Percentiles rank a stretch among this genome's conserved stretches.
These are phyloP conservation scores for Paraphoma chrysanthemicola DNA, from an alignment of 2,329 filamentous ascomycete genomes.

Conservation along the genomic window DNA sequence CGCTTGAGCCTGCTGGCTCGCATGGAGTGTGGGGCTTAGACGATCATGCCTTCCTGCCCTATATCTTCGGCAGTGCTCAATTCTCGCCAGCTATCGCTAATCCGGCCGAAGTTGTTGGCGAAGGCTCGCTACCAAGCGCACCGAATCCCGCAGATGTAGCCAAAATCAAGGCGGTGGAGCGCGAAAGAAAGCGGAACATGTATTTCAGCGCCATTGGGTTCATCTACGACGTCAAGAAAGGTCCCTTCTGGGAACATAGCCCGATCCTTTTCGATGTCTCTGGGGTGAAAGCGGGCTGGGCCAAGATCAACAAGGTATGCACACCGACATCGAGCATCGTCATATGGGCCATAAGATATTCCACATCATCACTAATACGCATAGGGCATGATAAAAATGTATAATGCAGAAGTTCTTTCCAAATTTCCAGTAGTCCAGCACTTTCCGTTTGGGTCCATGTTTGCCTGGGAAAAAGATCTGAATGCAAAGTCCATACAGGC, in stretches of 20 bases:
- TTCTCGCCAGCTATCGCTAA: slow-evolving; percentile 74
- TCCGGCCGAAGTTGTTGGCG: slow-evolving; percentile 67
- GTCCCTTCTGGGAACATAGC: slow-evolving; percentile 93
- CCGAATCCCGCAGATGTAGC: slow-evolving; percentile 74
- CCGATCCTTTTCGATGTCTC: slow-evolving; percentile 94
- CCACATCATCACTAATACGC: slow-evolving; percentile 7
- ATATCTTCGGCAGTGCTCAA: slow-evolving; percentile 94
- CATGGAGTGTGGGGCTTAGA: slow-evolving; percentile 99
- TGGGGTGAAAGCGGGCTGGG: slow-evolving; percentile 88
- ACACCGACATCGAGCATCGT: not conserved
- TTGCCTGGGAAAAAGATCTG: slow-evolving; percentile 56
- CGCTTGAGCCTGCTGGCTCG: slow-evolving; percentile 90
- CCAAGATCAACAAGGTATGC: slow-evolving; percentile 80
- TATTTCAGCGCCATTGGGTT: slow-evolving; percentile 97
- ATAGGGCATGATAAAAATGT: slow-evolving; percentile 99
- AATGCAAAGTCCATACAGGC: slow-evolving; percentile 40
- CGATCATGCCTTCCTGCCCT: slow-evolving; percentile 92
- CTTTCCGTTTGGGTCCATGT: slow-evolving; percentile 64
- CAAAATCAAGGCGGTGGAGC: slow-evolving; percentile 49
- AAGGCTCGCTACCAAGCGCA: slow-evolving; percentile 74
- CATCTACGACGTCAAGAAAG: slow-evolving; percentile 95
- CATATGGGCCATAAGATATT: not conserved
- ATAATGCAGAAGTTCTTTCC: slow-evolving; percentile 91
- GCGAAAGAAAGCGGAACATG: slow-evolving; percentile 61
- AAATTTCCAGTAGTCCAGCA: slow-evolving; percentile 99